Conservation (phyloP, 768 basidiomycete species). For the Astraeus odoratus region DNA sequence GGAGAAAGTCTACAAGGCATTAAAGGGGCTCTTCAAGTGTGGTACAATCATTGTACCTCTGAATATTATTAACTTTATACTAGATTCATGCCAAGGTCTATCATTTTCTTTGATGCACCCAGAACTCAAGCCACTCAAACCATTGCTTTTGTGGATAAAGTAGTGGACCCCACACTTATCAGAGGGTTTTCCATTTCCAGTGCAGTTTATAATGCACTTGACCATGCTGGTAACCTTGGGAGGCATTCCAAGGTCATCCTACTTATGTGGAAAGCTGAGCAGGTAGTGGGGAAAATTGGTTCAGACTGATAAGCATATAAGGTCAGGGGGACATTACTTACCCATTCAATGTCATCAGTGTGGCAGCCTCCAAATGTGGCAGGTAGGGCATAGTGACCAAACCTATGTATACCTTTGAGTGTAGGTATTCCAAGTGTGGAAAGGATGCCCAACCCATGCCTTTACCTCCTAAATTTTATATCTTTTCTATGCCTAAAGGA, state of each 20-base stretch:
- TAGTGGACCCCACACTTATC: not conserved
- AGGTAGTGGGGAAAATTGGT: not conserved
- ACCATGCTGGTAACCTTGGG: not conserved
- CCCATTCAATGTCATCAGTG: not conserved
- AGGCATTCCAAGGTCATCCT: not conserved
- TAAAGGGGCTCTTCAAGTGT: not conserved
- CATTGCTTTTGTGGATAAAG: not conserved
- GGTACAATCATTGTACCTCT: not conserved
- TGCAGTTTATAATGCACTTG: not conserved
- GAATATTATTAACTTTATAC: not conserved
- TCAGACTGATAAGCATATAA: not conserved
- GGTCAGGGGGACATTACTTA: not conserved
- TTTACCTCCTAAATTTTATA: not conserved
- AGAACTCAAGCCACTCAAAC: not conserved
- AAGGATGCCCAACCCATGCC: not conserved
- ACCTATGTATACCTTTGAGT: not conserved
- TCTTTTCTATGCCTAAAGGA: not conserved
- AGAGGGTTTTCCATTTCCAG: not conserved
- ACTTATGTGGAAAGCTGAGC: not conserved
- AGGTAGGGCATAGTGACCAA: not conserved
- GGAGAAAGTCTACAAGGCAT: not conserved
- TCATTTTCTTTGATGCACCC: not conserved
- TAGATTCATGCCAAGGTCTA: not conserved
- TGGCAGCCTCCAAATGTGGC: not conserved
- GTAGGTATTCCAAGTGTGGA: not conserved